phyloP scores from a whole-genome alignment of 106 monocot genomes.

The Gastrodia elata region DNA sequence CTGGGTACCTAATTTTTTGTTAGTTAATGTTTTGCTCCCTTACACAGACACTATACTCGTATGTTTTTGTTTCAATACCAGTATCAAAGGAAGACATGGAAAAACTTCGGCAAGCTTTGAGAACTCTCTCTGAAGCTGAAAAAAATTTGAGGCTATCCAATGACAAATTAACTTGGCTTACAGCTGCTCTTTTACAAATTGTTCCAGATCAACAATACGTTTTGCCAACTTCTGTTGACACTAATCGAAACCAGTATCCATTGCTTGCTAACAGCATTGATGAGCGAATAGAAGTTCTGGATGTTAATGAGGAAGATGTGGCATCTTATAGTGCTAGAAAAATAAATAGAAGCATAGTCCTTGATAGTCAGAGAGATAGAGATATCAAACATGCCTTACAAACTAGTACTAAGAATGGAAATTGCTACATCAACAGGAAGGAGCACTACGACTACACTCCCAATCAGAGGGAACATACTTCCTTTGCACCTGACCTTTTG shows the following conservation, averaged over 20 bases:
- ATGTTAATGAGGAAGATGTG: slow-evolving; percentile 9
- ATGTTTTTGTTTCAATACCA: slow-evolving; percentile 22
- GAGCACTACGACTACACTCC: slow-evolving; percentile 6
- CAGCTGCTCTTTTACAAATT: slow-evolving; percentile 90
- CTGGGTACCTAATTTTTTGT: neutral
- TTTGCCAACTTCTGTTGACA: slow-evolving; percentile 38
- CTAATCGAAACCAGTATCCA: slow-evolving; percentile 43
- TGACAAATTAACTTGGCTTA: slow-evolving; percentile 97
- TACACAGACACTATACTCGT: neutral
- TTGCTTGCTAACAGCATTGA: slow-evolving; percentile 13
- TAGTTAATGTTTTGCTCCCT: neutral
- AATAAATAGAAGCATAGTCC: slow-evolving; percentile 11
- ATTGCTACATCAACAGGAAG: slow-evolving; percentile 4
- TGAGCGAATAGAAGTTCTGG: slow-evolving; percentile 13
- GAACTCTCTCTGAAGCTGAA: slow-evolving; percentile 82
- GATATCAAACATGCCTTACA: slow-evolving; percentile 6
- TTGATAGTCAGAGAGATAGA: slow-evolving; percentile 7
- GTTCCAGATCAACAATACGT: slow-evolving; percentile 75
- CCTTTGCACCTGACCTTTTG: slow-evolving; percentile 7
- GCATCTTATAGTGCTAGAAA: slow-evolving; percentile 8
- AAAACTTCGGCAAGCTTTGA: slow-evolving; percentile 75
- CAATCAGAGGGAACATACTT: slow-evolving; percentile 7
- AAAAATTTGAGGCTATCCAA: slow-evolving; percentile 76
- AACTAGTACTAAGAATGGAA: slow-evolving; percentile 5
- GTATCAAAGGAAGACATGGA: slow-evolving; percentile 85